Percentiles rank a stretch among this genome's conserved stretches.
These are phyloP conservation scores for Backusella mclennaniae DNA, from an alignment of 192 early-diverging fungal species.

Conservation along the genomic window DNA sequence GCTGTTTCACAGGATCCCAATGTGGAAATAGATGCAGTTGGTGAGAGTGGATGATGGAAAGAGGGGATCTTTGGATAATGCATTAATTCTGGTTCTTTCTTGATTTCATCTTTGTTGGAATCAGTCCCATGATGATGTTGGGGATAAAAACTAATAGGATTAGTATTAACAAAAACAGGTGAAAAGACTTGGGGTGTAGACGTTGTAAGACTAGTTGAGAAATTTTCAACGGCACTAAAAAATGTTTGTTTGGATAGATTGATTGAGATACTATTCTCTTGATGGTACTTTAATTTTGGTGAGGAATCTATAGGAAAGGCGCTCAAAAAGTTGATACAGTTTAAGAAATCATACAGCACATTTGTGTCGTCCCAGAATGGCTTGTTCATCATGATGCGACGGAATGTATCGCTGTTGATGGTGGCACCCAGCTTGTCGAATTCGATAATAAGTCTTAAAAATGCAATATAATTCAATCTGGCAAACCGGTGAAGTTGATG, in stretches of 20 bases:
- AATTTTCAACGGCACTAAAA: conserved; percentile 5
- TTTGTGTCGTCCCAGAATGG: not conserved
- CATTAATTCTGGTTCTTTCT: not conserved
- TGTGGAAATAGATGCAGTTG: not conserved
- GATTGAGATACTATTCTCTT: not conserved
- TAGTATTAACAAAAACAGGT: not conserved
- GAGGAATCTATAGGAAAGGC: not conserved
- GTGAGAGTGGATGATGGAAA: not conserved
- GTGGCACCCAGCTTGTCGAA: not conserved
- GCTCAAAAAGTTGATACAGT: not conserved
- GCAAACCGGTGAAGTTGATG: not conserved
- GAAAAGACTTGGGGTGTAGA: not conserved
- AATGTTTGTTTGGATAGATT: conserved; percentile 4
- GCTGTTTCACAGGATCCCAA: conserved; percentile 12
- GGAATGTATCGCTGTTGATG: not conserved
- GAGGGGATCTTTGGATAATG: not conserved
- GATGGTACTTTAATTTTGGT: not conserved
- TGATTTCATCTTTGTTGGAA: not conserved
- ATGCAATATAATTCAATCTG: conserved; percentile 16
- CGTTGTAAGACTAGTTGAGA: not conserved
- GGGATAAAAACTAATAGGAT: not conserved
- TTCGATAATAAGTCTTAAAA: conserved; percentile 1
- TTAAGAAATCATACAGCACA: not conserved
- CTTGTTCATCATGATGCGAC: not conserved
- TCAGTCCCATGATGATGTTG: not conserved